These are phyloP conservation scores for Trematosphaeria pertusa DNA, from an alignment of 2,329 filamentous ascomycete species.

Conservation along the genomic window DNA sequence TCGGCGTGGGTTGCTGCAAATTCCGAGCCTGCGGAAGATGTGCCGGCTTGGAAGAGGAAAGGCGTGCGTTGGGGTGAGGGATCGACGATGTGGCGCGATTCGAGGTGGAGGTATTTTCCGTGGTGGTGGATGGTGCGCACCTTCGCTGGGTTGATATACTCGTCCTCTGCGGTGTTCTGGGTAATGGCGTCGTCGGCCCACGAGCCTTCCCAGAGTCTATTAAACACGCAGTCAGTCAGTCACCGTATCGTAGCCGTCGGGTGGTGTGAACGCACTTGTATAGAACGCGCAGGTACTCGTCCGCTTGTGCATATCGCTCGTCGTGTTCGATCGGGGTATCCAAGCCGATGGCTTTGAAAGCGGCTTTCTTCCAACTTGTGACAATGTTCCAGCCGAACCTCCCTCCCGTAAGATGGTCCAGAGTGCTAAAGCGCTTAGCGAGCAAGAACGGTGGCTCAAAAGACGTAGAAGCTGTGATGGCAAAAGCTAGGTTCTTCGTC, in stretches of 20 bases:
- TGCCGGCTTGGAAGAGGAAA: slow-evolving; percentile 62
- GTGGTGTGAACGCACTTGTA: slow-evolving; percentile 61
- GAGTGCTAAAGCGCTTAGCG: slow-evolving; percentile 67
- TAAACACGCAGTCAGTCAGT: too few species aligned
- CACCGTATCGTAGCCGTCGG: too few species aligned
- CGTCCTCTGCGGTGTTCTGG: slow-evolving; percentile 61
- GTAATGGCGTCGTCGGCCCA: slow-evolving; percentile 64
- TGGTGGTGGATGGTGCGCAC: slow-evolving; percentile 67
- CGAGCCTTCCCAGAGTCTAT: slow-evolving; percentile 61
- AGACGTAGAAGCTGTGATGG: slow-evolving; percentile 67
- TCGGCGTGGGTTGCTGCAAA: slow-evolving; percentile 67
- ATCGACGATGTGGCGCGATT: slow-evolving; percentile 53
- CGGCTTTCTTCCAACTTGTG: slow-evolving; percentile 67
- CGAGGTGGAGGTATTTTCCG: slow-evolving; percentile 61
- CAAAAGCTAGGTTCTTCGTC: slow-evolving; percentile 69
- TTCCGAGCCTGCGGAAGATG: slow-evolving; percentile 62
- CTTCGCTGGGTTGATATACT: slow-evolving; percentile 65
- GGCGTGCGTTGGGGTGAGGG: slow-evolving; percentile 51
- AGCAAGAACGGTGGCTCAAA: slow-evolving; percentile 69
- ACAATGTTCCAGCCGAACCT: slow-evolving; percentile 73
- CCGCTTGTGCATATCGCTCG: slow-evolving; percentile 65
- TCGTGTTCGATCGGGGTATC: slow-evolving; percentile 67
- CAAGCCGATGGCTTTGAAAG: slow-evolving; percentile 68
- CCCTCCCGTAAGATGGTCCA: slow-evolving; percentile 68
- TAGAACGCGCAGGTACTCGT: slow-evolving; percentile 67